Conservation (phyloP, 352 stramenopile genomes). For the Paralagenidium karlingii region DNA sequence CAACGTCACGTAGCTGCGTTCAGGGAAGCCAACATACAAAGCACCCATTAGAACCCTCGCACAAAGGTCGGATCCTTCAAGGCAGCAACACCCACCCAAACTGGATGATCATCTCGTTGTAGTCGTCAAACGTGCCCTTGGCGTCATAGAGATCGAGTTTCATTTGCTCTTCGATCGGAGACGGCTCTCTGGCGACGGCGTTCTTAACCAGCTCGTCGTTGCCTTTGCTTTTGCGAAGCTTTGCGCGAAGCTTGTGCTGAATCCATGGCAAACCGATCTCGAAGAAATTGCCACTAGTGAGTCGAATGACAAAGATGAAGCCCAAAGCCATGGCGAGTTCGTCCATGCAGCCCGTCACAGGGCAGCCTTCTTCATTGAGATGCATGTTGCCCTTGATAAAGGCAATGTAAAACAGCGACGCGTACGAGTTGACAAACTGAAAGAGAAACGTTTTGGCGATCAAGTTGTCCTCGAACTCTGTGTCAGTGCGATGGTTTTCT, state of each 20-base stretch:
- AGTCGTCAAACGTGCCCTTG: constrained; percentile 73
- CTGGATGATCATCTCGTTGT: constrained; percentile 84
- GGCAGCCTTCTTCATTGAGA: constrained; percentile 32
- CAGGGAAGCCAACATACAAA: constrained; percentile 19
- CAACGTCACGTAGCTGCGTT: constrained; percentile 92
- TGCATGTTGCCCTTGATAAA: constrained; percentile 64
- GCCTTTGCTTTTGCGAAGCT: constrained; percentile 10
- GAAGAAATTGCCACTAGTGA: constrained; percentile 72
- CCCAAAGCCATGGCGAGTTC: constrained; percentile 61
- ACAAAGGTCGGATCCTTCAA: neutral
- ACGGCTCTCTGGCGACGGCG: constrained; percentile 16
- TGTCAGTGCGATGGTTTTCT: constrained; percentile 96
- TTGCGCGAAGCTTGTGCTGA: constrained; percentile 55
- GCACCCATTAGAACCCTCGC: neutral
- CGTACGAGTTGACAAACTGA: constrained; percentile 79
- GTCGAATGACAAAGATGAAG: constrained; percentile 58
- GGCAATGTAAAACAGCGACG: constrained; percentile 71
- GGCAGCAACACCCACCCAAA: constrained; percentile 39
- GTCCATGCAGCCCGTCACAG: constrained; percentile 36
- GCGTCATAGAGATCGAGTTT: constrained; percentile 50
- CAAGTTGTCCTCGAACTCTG: constrained; percentile 90
- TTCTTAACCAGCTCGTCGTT: constrained; percentile 20
- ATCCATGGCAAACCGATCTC: constrained; percentile 62
- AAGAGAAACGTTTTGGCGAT: constrained; percentile 77
- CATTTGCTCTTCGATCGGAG: constrained; percentile 45